Conservation (phyloP, 495 filamentous ascomycete species). For the Annulohypoxylon stygium region DNA sequence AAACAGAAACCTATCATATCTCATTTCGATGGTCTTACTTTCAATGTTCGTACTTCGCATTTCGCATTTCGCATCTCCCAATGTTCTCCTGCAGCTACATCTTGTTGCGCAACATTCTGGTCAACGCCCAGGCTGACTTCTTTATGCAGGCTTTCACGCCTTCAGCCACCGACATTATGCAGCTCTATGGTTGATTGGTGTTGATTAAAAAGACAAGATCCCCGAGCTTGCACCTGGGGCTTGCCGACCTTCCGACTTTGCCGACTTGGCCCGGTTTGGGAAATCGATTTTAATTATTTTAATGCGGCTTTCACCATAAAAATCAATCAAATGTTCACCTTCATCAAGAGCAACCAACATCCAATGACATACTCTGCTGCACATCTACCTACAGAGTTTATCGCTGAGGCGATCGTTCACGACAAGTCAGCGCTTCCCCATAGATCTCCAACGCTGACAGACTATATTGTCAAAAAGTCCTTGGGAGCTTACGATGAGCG, state of each 20-base stretch:
- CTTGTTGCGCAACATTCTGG: background rate
- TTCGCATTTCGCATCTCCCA: background rate
- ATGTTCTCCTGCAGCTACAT: background rate
- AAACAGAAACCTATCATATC: too few relatives aligned
- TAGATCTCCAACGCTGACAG: conserved; percentile 21
- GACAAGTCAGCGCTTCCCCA: conserved; percentile 29
- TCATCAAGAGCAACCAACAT: background rate
- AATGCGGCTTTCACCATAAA: conserved; percentile 28
- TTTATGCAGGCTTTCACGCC: background rate
- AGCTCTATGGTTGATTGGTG: background rate
- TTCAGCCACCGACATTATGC: conserved; percentile 4
- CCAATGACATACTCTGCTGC: background rate
- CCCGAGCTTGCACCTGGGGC: background rate
- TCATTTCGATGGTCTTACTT: background rate
- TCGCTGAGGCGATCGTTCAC: conserved; percentile 29
- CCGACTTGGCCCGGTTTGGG: conserved; percentile 28
- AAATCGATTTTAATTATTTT: conserved; percentile 23
- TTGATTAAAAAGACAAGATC: background rate
- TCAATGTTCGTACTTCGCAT: background rate
- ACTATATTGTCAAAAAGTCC: conserved; percentile 2
- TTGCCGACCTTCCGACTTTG: conserved; percentile 30
- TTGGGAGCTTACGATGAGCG: conserved; percentile 4
- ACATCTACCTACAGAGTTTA: background rate
- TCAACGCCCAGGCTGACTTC: background rate
- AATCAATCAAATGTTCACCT: conserved; percentile 40